Conservation (phyloP, 208 protist species). For the Kentomonas sorsogonicus region DNA sequence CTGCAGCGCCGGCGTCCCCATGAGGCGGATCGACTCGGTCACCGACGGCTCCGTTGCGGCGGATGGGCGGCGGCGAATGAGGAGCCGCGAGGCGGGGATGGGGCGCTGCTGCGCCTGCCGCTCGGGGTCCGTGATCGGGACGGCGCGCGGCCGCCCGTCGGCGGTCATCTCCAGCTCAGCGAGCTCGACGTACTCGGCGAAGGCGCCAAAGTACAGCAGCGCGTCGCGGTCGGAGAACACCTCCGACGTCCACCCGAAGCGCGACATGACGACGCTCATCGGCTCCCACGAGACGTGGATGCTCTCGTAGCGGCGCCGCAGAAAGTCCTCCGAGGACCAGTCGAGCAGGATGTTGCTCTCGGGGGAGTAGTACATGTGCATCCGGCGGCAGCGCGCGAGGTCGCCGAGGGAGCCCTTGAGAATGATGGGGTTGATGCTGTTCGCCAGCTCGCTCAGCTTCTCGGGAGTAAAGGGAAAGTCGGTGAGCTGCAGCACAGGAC, state of each 20-base stretch:
- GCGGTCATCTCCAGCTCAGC: slow-evolving; percentile 54
- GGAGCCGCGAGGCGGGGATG: slow-evolving; percentile 57
- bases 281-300: slow-evolving; percentile 89
- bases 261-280: slow-evolving; percentile 69
- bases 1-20: slow-evolving; percentile 60
- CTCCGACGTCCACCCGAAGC: slow-evolving; percentile 73
- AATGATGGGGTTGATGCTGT: slow-evolving; percentile 51
- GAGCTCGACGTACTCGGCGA: slow-evolving; percentile 72
- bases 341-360: slow-evolving; percentile 80
- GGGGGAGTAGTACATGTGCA: slow-evolving; percentile 76
- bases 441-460: slow-evolving; percentile 54
- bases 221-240: slow-evolving; percentile 72
- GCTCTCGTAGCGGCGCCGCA: slow-evolving; percentile 87
- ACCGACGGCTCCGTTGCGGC: slow-evolving; percentile 78
- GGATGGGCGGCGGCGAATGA: slow-evolving; percentile 57
- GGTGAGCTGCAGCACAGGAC: slow-evolving; percentile 79
- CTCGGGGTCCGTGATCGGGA: slow-evolving; percentile 62
- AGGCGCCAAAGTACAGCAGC: slow-evolving; percentile 78
- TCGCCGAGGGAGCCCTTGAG: slow-evolving; percentile 65
- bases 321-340: slow-evolving; percentile 86
- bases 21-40: slow-evolving; percentile 83
- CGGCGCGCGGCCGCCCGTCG: slow-evolving; percentile 34
- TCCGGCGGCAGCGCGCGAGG: slow-evolving; percentile 35
- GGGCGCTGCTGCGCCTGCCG: slow-evolving; percentile 32
- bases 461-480: slow-evolving; percentile 77